Conservation (phyloP, 495 filamentous ascomycete genomes). For the Letharia lupina region DNA sequence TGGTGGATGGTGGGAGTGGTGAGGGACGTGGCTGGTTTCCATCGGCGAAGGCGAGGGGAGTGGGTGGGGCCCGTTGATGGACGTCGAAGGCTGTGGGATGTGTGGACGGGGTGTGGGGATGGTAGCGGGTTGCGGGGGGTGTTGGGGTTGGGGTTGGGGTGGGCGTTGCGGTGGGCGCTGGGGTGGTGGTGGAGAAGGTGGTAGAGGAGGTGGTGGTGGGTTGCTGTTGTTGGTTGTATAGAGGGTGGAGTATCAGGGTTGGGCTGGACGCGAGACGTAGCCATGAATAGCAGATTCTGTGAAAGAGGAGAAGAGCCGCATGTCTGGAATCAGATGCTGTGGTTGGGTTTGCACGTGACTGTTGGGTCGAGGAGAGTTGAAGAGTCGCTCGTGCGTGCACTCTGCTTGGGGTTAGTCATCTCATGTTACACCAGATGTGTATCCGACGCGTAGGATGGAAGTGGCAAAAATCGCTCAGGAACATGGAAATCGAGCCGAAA, state of each 20-base stretch:
- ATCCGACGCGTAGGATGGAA: background rate
- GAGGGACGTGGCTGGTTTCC: no score
- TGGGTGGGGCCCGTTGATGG: no score
- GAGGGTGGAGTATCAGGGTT: background rate
- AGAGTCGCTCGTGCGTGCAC: background rate
- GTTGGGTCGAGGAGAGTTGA: background rate
- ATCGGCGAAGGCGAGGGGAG: no score
- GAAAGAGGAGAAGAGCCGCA: background rate
- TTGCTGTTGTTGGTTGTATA: background rate
- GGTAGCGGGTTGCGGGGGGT: background rate
- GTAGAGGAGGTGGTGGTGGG: background rate
- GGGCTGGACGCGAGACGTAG: background rate
- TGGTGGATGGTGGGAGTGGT: no score
- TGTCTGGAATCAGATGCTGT: background rate
- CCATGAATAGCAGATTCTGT: background rate
- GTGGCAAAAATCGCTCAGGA: background rate
- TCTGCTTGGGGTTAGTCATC: background rate
- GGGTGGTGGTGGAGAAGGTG: background rate
- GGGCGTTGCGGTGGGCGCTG: background rate
- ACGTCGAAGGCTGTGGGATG: no score
- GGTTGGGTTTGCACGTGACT: background rate
- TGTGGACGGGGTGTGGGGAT: background rate
- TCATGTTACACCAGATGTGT: background rate
- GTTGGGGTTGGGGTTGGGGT: background rate
- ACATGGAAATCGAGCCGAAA: background rate